These are phyloP conservation scores for Colletotrichum neosansevieriae DNA, from an alignment of 2,329 filamentous ascomycete species.

Conservation along the genomic window DNA sequence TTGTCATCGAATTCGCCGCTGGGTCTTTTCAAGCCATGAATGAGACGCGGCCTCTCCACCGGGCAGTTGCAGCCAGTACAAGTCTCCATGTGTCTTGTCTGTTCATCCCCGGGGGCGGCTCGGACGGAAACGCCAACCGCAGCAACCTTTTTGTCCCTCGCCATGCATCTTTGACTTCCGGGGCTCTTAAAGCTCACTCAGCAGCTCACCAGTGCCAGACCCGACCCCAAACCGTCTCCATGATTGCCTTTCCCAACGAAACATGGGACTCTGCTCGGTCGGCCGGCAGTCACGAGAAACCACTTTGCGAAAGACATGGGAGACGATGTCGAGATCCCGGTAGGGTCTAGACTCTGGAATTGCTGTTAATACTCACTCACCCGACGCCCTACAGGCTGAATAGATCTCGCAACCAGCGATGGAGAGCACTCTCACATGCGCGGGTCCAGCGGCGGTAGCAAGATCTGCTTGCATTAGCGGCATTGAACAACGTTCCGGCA, in stretches of 20 bases:
- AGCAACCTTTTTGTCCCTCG: slow-evolving; percentile 14
- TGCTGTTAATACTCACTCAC: slow-evolving; percentile 1
- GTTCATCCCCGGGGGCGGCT: slow-evolving; percentile 26
- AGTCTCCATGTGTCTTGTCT: not conserved
- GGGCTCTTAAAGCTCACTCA: slow-evolving; percentile 7
- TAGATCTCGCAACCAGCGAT: not conserved
- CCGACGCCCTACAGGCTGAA: slow-evolving; percentile 4
- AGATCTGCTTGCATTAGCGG: slow-evolving; percentile 35
- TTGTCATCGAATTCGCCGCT: slow-evolving; percentile 27
- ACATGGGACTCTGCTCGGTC: slow-evolving; percentile 12
- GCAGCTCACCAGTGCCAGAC: not conserved
- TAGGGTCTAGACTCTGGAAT: not conserved
- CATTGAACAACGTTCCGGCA: slow-evolving; percentile 1
- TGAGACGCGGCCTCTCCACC: slow-evolving; percentile 19
- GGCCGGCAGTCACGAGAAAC: slow-evolving; percentile 10
- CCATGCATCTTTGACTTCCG: slow-evolving; percentile 18
- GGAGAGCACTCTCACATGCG: slow-evolving; percentile 15
- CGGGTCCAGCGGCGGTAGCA: slow-evolving; percentile 16
- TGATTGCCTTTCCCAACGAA: slow-evolving; percentile 21
- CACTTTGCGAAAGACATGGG: not conserved
- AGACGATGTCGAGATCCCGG: not conserved
- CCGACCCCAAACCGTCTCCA: not conserved
- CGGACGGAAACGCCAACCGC: slow-evolving; percentile 29
- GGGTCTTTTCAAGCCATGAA: slow-evolving; percentile 3
- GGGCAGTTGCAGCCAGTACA: slow-evolving; percentile 10